These are phyloP conservation scores for Harringtonia lauricola DNA, from an alignment of 2,329 filamentous ascomycete species.

Conservation along the genomic window DNA sequence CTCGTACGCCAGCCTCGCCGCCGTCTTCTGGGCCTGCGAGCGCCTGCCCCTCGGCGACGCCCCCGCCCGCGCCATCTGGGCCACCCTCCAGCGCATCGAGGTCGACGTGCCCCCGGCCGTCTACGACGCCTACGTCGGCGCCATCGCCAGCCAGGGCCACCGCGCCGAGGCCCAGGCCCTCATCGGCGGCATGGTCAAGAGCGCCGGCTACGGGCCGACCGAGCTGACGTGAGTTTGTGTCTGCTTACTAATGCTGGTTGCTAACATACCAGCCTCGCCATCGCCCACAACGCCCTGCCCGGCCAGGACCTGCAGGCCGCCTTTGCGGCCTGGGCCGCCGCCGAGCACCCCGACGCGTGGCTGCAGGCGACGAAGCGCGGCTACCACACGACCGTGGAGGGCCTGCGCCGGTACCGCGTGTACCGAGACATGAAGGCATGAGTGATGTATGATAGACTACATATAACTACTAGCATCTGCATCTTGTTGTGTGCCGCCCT, in stretches of 20 bases:
- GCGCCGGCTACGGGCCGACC: slow-evolving; percentile 57
- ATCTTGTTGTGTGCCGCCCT: too few species aligned
- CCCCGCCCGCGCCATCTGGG: slow-evolving; percentile 59
- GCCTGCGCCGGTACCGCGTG: slow-evolving; percentile 38
- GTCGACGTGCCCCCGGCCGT: slow-evolving; percentile 65
- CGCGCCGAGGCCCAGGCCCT: slow-evolving; percentile 57
- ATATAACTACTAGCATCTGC: too few species aligned
- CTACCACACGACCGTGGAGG: slow-evolving; percentile 30
- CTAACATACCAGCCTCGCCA: slow-evolving; percentile 49
- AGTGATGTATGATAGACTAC: neutral
- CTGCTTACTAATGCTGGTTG: neutral
- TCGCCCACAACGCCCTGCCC: slow-evolving; percentile 64
- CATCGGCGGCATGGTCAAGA: slow-evolving; percentile 54
- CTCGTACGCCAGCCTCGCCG: slow-evolving; percentile 66
- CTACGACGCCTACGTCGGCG: slow-evolving; percentile 67
- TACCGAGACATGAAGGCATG: slow-evolving; percentile 22
- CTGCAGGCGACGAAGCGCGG: slow-evolving; percentile 47
- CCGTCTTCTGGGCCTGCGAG: slow-evolving; percentile 73
- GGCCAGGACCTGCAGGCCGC: slow-evolving; percentile 53
- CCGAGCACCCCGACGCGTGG: slow-evolving; percentile 61
- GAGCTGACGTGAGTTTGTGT: slow-evolving; percentile 52
- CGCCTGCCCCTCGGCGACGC: slow-evolving; percentile 43
- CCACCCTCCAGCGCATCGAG: slow-evolving; percentile 60
- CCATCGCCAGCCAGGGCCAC: slow-evolving; percentile 61
- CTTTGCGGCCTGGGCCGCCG: slow-evolving; percentile 64